Percentiles rank a stretch among this genome's conserved stretches.
These are phyloP conservation scores for Ambrosiella xylebori DNA, from an alignment of 2,329 filamentous ascomycete species.

Conservation along the genomic window DNA sequence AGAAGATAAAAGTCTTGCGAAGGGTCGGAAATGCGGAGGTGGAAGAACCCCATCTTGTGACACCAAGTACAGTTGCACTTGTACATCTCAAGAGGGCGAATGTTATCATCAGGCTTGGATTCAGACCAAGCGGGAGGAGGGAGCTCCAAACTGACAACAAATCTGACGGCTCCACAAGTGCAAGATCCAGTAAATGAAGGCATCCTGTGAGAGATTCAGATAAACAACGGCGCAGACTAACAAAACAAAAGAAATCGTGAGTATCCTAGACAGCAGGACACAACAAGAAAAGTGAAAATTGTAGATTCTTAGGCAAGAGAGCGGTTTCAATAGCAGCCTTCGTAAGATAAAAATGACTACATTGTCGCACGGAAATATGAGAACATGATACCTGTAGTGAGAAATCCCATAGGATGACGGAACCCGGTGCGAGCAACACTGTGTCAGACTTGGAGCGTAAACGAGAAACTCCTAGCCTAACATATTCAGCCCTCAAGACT, in stretches of 20 bases:
- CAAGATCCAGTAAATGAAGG: slow-evolving; percentile 9
- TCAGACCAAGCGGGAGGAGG: background rate
- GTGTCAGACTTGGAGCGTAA: no score
- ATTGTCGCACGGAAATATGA: no score
- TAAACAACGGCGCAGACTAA: background rate
- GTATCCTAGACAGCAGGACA: no score
- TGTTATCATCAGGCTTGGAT: slow-evolving; percentile 20
- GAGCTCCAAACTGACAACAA: slow-evolving; percentile 9
- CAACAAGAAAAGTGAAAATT: no score
- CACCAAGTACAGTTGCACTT: slow-evolving; percentile 29
- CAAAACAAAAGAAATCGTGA: background rate
- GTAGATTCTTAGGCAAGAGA: no score
- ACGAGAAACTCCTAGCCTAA: background rate
- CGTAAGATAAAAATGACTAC: no score
- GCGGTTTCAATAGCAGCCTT: no score
- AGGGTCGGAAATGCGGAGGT: slow-evolving; percentile 21
- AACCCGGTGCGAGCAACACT: no score
- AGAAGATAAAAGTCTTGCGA: slow-evolving; percentile 29
- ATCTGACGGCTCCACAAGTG: slow-evolving; percentile 6
- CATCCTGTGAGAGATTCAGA: background rate
- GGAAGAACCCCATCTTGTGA: slow-evolving; percentile 27
- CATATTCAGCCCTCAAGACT: background rate
- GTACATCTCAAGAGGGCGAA: slow-evolving; percentile 25
- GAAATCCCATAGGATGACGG: no score
- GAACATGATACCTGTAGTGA: no score